Conservation (phyloP, 768 basidiomycete genomes). For the Jaapia argillacea region DNA sequence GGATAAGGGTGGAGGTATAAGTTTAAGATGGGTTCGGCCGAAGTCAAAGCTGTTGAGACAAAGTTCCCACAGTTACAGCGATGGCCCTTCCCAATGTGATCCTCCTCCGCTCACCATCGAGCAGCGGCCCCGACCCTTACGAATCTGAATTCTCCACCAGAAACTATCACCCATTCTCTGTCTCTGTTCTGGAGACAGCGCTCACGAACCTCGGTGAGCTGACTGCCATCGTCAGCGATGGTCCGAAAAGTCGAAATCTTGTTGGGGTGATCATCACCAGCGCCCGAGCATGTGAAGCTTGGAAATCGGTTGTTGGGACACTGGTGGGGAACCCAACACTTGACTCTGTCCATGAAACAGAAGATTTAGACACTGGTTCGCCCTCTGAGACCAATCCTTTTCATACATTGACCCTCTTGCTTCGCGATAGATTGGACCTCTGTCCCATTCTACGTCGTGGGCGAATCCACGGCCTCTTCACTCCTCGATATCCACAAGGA, state of each 20-base stretch:
- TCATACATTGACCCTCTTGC: too few species aligned
- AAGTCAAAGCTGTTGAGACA: neutral
- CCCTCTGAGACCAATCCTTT: too few species aligned
- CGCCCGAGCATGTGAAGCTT: constrained; percentile 66
- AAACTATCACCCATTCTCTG: constrained; percentile 45
- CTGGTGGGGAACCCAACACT: constrained; percentile 4
- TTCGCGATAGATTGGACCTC: too few species aligned
- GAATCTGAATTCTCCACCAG: constrained; percentile 34
- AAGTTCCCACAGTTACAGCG: neutral
- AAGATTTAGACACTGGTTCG: too few species aligned
- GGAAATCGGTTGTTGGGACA: constrained; percentile 34
- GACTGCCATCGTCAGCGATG: constrained; percentile 26
- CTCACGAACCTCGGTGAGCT: constrained; percentile 40
- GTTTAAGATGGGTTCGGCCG: too few species aligned
- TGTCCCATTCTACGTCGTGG: constrained; percentile 74
- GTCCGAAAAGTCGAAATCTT: constrained; percentile 23
- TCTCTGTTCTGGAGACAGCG: constrained; percentile 65
- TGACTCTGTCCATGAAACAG: too few species aligned
- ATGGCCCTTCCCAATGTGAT: constrained; percentile 19
- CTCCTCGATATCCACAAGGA: constrained; percentile 25
- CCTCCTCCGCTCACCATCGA: constrained; percentile 28
- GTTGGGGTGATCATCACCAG: constrained; percentile 73
- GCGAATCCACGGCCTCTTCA: constrained; percentile 46
- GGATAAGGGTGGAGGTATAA: too few species aligned
- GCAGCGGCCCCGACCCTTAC: constrained; percentile 43